Evolutionary conservation across 371 early-diverging fungal species (phyloP), one percentile per base, ranked within the genome.

Genomic region (Dichotomocladium elegans): DNA sequence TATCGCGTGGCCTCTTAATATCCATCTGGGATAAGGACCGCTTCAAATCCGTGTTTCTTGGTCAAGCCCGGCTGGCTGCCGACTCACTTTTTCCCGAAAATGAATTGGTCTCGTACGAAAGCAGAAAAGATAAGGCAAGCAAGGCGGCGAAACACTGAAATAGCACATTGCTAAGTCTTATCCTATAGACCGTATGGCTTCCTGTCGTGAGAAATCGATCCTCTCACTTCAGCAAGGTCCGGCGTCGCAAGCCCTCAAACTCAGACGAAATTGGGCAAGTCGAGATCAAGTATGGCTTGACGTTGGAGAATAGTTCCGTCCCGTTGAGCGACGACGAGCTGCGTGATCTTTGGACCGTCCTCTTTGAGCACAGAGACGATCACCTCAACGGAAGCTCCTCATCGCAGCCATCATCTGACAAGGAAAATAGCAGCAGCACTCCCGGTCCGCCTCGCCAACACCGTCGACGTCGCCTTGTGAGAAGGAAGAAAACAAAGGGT

Each of bases 1-100:
- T 51, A 37, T 51, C 64, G 4, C 59, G 65, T 2, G 77, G 77
- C 4, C 45, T 76, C 3, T 47, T 57, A 19, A 44, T 70, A 8
- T 55, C 66, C 22, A 61, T 72, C 4, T 76, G 66, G 21, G 58
- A 57, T 25, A 76, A 72, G 52, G 77, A 72, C 40, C 53, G 70
- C 10, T 76, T 76, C 26, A 59, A 63, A 9, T 68, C 70, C 3
- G 62, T 68, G 17, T 70, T 70, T 41, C 34, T 76, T 10, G 72
- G 77, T 6, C 70, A 70, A 58, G 15, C 56, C 12, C 60, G 47
- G 40, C 61, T 67, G 41, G 42, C 70, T 2, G 29, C 67, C 14
- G 66, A 70, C 6, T 58, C 63, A 1, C 25, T 76, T 17, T 74
- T 70, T 51, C 34, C 47, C 21, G 49, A 48, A 21, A 31, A 30